These are phyloP conservation scores for Pholiota molesta DNA, from an alignment of 768 basidiomycete genomes.

Conservation along the genomic window DNA sequence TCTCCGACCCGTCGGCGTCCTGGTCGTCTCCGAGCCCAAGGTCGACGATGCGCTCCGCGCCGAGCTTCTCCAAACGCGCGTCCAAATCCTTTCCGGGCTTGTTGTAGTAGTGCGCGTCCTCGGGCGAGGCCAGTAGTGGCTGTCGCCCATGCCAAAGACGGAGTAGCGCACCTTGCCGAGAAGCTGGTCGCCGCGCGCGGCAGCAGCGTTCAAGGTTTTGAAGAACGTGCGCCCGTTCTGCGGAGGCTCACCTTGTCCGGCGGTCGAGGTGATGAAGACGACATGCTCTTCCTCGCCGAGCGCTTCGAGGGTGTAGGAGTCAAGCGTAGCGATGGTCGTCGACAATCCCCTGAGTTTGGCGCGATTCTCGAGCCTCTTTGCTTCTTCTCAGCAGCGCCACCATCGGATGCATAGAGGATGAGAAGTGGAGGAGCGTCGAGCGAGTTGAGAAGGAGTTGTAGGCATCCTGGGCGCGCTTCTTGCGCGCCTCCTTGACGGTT, in stretches of 20 bases:
- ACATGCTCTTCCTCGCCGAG: slow-evolving; percentile 79
- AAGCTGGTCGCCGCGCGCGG: slow-evolving; percentile 56
- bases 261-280: slow-evolving; percentile 86
- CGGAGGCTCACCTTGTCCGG: slow-evolving; percentile 97
- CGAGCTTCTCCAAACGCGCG: slow-evolving; percentile 74
- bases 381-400: slow-evolving; percentile 96
- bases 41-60: slow-evolving; percentile 72
- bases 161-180: slow-evolving; percentile 71
- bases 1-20: slow-evolving; percentile 94
- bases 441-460: slow-evolving; percentile 83
- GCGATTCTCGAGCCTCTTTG: slow-evolving; percentile 82
- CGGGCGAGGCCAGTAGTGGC: slow-evolving; percentile 98
- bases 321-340: slow-evolving; percentile 74
- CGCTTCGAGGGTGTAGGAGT: slow-evolving; percentile 77
- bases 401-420: slow-evolving; percentile 93
- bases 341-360: slow-evolving; percentile 86
- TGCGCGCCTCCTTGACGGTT: slow-evolving; percentile 81
- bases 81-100: slow-evolving; percentile 93
- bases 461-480: slow-evolving; percentile 76
- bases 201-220: slow-evolving; percentile 79
- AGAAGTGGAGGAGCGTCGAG: slow-evolving; percentile 89
- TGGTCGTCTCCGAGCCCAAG: slow-evolving; percentile 96
- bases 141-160: slow-evolving; percentile 97
- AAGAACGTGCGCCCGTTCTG: slow-evolving; percentile 93
- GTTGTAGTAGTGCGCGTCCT: slow-evolving; percentile 99